A percentile compares a stretch with the other conserved stretches of the same genome.
phyloP scores from a whole-genome alignment of 257 asterid species.

The Solanum appendiculatum region DNA sequence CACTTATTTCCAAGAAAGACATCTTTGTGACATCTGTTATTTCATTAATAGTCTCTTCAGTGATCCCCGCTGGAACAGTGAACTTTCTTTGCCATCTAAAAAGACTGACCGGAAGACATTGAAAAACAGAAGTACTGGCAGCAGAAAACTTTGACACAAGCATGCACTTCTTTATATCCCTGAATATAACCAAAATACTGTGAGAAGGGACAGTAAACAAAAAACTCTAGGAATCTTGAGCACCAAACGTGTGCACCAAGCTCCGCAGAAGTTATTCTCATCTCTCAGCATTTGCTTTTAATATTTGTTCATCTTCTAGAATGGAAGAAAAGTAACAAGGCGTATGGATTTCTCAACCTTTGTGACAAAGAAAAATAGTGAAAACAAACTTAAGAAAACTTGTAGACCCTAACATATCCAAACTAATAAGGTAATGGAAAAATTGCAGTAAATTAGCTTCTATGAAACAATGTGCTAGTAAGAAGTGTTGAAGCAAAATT shows the following conservation, averaged over 20 bases:
- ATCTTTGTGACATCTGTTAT: slow-evolving; percentile 58
- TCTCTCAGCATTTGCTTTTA: neutral
- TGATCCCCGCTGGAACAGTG: slow-evolving; percentile 7
- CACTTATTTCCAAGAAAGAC: slow-evolving; percentile 26
- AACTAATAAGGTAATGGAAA: neutral
- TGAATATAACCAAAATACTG: slow-evolving; percentile 22
- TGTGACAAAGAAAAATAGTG: neutral
- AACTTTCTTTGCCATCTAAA: slow-evolving; percentile 62
- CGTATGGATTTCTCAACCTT: neutral
- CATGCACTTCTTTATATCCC: slow-evolving; percentile 60
- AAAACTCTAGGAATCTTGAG: neutral
- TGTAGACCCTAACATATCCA: neutral
- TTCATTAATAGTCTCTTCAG: slow-evolving; percentile 23
- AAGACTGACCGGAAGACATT: slow-evolving; percentile 49
- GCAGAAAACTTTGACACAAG: slow-evolving; percentile 65
- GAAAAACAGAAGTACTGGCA: slow-evolving; percentile 43
- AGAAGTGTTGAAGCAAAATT: neutral
- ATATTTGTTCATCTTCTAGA: neutral
- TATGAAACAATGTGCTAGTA: neutral
- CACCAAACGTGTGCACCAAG: neutral
- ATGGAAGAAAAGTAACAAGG: neutral
- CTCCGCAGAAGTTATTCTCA: neutral
- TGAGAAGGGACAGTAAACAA: neutral
- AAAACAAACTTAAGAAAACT: neutral
- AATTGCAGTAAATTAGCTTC: neutral